Base-by-base conservation (phyloP, 805 yeast genomes). In the Peterozyma toletana region DNA sequence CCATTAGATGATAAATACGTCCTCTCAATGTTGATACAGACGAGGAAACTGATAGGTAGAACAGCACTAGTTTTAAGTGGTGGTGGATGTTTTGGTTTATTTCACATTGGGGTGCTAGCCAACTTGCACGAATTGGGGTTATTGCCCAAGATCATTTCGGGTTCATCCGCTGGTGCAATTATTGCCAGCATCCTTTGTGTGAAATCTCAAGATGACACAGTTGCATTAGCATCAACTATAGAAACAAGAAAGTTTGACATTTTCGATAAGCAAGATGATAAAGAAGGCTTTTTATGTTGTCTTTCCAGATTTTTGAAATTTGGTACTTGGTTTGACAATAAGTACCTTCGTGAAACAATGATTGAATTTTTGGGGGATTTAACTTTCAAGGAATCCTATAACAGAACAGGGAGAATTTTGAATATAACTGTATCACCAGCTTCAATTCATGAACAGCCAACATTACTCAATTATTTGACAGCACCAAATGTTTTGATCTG, bases 61-160 rank as follows among this genome's bases (percentile, higher is more conserved):
- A 90, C 98, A 0, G 99, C 98, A 0, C 67, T 93, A 27, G 88
- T 95, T n/a, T 71, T 93, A 43, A 83, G 95, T 39, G 99, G 99
- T 1, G 99, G 99, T 2, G 89, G 96, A 2, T 86, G 96, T 4
- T 86, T 91, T 66, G 99, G 98, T 0, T 64, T 91, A 41, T 80
- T 90, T 48, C 98, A 91, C 52, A 85, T 89, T 46, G 99, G 99
- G 1, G 96, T 93, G 0, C 65, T 91, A 38, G 79, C 87, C 4
- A 85, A 93, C 2, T 69, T 93, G 30, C 64, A 83, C 35, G 93
- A 87, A 52, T 73, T 76, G 41, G 80, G 83, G 43, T 66, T 89
- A 17, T 66, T 91, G 18, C 99, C 99, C 0, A 74, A 85, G 40
- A 86, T 93, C 33, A 78, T 93, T 13, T 85, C 96, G 39, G 99